A percentile compares a stretch with the other conserved stretches of the same genome.
These are phyloP conservation scores for Xylaria scruposa DNA, from an alignment of 495 filamentous ascomycete genomes.

Conservation along the genomic window DNA sequence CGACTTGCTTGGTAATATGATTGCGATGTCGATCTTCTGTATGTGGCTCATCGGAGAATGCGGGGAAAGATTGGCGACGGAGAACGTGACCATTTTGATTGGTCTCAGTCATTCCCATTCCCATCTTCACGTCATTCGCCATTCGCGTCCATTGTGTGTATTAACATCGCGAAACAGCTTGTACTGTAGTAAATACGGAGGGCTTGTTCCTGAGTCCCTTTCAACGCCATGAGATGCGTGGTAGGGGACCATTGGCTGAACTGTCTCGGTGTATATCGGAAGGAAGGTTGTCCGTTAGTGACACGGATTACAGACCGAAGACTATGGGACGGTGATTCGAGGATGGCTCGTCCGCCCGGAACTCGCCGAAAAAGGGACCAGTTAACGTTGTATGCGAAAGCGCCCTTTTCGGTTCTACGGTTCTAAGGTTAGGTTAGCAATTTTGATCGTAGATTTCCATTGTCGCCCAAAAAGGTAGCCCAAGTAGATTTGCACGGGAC, in stretches of 20 bases:
- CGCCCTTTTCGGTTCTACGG: neutral
- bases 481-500: neutral
- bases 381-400: constrained; percentile 6
- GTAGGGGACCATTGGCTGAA: neutral
- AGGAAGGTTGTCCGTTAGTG: neutral
- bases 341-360: constrained; percentile 4
- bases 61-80: constrained; percentile 20
- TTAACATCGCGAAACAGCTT: neutral
- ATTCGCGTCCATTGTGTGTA: neutral
- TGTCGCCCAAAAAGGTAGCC: neutral
- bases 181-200: neutral
- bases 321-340: constrained; percentile 8
- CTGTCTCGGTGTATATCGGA: constrained; percentile 4
- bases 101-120: neutral
- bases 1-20: constrained; percentile 8
- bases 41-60: constrained; percentile 16
- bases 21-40: constrained; percentile 21
- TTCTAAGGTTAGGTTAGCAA: neutral
- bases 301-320: neutral
- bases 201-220: neutral
- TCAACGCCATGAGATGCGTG: neutral
- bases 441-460: neutral
- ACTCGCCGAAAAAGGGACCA: neutral
- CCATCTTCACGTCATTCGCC: constrained; percentile 16
- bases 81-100: constrained; percentile 18